These are phyloP conservation scores for Paecilomyces niveus DNA, from an alignment of 2,329 filamentous ascomycete genomes.

Conservation along the genomic window DNA sequence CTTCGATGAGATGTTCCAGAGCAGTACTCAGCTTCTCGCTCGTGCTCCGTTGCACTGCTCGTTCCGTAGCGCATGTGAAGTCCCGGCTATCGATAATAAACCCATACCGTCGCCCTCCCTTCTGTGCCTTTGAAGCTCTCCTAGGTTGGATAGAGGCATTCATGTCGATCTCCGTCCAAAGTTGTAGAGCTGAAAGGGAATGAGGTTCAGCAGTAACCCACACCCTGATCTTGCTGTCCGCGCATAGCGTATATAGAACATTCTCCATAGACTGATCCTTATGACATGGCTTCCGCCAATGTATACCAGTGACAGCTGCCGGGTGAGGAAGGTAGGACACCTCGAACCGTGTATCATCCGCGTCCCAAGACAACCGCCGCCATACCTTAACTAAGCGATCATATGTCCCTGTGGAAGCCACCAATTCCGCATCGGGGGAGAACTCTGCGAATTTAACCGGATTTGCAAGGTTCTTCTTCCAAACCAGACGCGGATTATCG, in stretches of 20 bases:
- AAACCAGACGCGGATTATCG: conserved; percentile 46
- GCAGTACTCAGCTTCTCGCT: conserved; percentile 60
- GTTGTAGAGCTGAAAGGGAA: conserved; percentile 62
- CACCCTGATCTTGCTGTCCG: conserved; percentile 70
- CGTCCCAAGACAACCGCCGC: conserved; percentile 77
- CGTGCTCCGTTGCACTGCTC: conserved; percentile 59
- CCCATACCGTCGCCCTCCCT: conserved; percentile 53
- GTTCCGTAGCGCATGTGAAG: conserved; percentile 69
- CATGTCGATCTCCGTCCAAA: conserved; percentile 78
- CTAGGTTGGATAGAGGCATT: conserved; percentile 59
- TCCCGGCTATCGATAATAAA: conserved; percentile 79
- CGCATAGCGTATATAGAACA: conserved; percentile 81
- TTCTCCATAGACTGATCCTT: conserved; percentile 74
- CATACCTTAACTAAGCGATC: conserved; percentile 89
- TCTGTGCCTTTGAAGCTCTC: conserved; percentile 30
- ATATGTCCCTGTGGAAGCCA: conserved; percentile 70
- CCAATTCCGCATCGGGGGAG: conserved; percentile 79
- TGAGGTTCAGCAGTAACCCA: conserved; percentile 74
- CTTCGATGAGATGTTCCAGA: conserved; percentile 74
- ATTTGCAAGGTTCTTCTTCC: conserved; percentile 68
- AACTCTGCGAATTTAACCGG: conserved; percentile 67
- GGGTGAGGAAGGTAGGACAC: conserved; percentile 86
- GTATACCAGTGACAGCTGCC: conserved; percentile 66
- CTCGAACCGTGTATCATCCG: conserved; percentile 79
- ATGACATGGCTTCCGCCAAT: conserved; percentile 77